phyloP scores from a whole-genome alignment of 805 yeast species.

The Candida morakotiae region DNA sequence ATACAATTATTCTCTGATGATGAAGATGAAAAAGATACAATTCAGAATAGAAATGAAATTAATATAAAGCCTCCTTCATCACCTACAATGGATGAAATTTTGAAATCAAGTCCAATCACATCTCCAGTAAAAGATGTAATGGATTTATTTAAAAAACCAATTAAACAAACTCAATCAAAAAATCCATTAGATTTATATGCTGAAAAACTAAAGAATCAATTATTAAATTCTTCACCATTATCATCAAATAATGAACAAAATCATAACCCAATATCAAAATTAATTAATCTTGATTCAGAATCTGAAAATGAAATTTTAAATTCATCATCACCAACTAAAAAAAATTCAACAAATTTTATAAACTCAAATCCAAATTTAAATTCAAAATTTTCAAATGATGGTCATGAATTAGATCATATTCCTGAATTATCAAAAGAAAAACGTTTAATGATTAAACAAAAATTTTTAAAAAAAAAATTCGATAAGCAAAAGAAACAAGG shows the following conservation, averaged over 20 bases:
- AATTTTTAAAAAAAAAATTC: slow-evolving; percentile 22
- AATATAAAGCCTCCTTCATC: background rate
- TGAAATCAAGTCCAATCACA: slow-evolving; percentile 27
- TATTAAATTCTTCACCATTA: slow-evolving; percentile 25
- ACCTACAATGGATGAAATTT: background rate
- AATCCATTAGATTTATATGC: slow-evolving; percentile 36
- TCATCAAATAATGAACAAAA: slow-evolving; percentile 8
- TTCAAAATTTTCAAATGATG: slow-evolving; percentile 8
- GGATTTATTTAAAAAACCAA: slow-evolving; percentile 1
- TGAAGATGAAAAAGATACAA: slow-evolving; percentile 12
- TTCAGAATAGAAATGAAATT: background rate
- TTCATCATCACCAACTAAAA: slow-evolving; percentile 5
- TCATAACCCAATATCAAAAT: too few species aligned
- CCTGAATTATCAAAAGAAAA: slow-evolving; percentile 32
- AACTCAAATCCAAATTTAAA: background rate
- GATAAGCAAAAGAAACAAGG: background rate
- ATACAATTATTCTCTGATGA: slow-evolving; percentile 30
- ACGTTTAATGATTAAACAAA: slow-evolving; percentile 27
- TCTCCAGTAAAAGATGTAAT: slow-evolving; percentile 18
- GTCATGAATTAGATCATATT: slow-evolving; percentile 13
- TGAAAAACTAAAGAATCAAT: slow-evolving; percentile 22
- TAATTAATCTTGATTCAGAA: slow-evolving; percentile 26
- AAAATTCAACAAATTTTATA: too few species aligned
- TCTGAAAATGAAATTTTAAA: slow-evolving; percentile 14
- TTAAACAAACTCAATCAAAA: slow-evolving; percentile 7